Evolutionary conservation across 176 grass and related monocot genomes (phyloP).

Genomic region (Rhynchospora breviuscula): DNA sequence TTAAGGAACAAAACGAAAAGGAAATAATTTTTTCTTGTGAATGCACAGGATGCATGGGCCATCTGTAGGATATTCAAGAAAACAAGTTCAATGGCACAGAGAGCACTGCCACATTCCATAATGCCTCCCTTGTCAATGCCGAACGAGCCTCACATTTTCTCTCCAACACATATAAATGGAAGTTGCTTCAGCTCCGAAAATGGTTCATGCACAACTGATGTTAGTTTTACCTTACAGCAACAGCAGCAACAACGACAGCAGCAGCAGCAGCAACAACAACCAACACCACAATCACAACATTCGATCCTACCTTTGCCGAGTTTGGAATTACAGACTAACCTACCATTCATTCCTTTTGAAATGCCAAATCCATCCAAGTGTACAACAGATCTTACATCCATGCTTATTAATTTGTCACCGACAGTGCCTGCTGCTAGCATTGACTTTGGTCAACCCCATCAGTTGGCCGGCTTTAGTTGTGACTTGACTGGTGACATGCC

Average conservation of each 20-base stretch:
- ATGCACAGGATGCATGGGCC: constrained; percentile 87
- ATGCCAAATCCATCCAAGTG: constrained; percentile 22
- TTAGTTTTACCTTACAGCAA: constrained; percentile 40
- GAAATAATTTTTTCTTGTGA: background rate
- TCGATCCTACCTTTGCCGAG: constrained; percentile 1
- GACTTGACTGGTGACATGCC: constrained; percentile 5
- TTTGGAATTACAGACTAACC: constrained; percentile 11
- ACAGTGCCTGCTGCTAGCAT: constrained; percentile 37
- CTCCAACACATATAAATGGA: constrained; percentile 25
- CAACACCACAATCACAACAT: constrained; percentile 12
- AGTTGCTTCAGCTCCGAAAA: constrained; percentile 46
- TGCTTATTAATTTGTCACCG: constrained; percentile 58
- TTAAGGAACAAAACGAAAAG: background rate
- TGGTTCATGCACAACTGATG: constrained; percentile 36
- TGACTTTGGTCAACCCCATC: constrained; percentile 49
- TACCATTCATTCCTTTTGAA: constrained; percentile 30
- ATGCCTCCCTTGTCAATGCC: constrained; percentile 40
- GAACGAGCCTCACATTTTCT: constrained; percentile 35
- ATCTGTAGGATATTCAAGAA: constrained; percentile 99
- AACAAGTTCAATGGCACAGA: constrained; percentile 68
- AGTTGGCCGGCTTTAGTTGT: constrained; percentile 27
- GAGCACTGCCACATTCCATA: constrained; percentile 74
- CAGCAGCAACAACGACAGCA: constrained; percentile 39
- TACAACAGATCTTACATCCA: constrained; percentile 57
- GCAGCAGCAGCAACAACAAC: constrained; percentile 38